A percentile compares a stretch with the other conserved stretches of the same genome.
phyloP scores from a whole-genome alignment of 805 yeast species.

The Kodamaea kaohsiungensis region DNA sequence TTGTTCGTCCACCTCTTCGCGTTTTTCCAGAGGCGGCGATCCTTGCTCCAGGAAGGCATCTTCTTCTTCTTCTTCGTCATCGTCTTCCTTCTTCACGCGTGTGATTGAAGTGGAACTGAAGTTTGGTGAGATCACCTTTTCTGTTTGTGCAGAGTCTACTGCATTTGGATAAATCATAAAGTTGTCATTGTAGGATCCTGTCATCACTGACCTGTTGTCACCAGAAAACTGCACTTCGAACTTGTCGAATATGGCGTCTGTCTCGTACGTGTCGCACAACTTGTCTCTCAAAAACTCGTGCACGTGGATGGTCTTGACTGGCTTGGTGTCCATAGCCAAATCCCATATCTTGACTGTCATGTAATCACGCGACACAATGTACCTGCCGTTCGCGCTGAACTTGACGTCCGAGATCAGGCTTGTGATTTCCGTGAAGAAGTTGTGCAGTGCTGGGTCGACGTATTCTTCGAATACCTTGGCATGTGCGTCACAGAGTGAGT shows the following conservation, averaged over 20 bases:
- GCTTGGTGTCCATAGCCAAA: slow-evolving; percentile 93
- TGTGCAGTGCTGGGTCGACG: slow-evolving; percentile 87
- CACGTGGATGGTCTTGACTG: slow-evolving; percentile 89
- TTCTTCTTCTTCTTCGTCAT: slow-evolving; percentile 30
- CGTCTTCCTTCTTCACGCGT: slow-evolving; percentile 39
- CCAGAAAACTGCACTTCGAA: slow-evolving; percentile 96
- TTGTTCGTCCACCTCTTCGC: slow-evolving; percentile 34
- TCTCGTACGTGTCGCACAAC: slow-evolving; percentile 95
- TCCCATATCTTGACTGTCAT: slow-evolving; percentile 99
- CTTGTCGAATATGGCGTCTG: slow-evolving; percentile 97
- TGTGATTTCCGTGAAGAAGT: slow-evolving; percentile 96
- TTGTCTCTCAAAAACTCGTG: slow-evolving; percentile 94
- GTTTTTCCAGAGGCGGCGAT: slow-evolving; percentile 5
- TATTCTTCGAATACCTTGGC: slow-evolving; percentile 89
- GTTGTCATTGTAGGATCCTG: slow-evolving; percentile 96
- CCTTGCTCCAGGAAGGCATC: slow-evolving; percentile 10
- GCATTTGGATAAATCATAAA: slow-evolving; percentile 95
- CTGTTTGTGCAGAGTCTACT: slow-evolving; percentile 29
- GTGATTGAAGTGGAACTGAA: slow-evolving; percentile 16
- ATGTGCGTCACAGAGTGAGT: slow-evolving; percentile 90
- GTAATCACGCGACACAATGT: slow-evolving; percentile 95
- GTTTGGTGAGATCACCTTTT: slow-evolving; percentile 13
- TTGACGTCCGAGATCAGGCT: slow-evolving; percentile 91
- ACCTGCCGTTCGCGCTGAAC: slow-evolving; percentile 88
- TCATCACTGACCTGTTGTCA: slow-evolving; percentile 88